phyloP scores from a whole-genome alignment of 2,329 filamentous ascomycete genomes.

The Microsporum canis region DNA sequence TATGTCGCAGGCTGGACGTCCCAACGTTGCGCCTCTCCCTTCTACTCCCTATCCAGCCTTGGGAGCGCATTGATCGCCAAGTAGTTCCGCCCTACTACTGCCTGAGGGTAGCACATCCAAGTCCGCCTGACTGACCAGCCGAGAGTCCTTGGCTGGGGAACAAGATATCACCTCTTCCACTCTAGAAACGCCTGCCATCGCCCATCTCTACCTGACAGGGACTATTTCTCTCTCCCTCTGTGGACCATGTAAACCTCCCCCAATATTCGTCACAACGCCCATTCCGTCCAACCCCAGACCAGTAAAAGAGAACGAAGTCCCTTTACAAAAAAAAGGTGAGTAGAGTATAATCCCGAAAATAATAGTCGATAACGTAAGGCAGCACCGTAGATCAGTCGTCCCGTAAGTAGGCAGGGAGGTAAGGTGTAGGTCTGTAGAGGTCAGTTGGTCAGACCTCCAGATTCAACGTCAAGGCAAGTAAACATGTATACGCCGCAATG shows the following conservation, averaged over 20 bases:
- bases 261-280: background rate
- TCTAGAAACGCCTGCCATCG: background rate
- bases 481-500: conserved; percentile 49
- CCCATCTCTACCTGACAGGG: background rate
- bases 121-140: background rate
- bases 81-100: background rate
- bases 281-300: background rate
- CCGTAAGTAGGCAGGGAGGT: no score
- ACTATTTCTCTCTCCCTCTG: background rate
- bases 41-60: background rate
- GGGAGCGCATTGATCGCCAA: background rate
- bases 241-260: background rate
- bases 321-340: background rate
- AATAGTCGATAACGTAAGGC: background rate
- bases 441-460: conserved; percentile 13
- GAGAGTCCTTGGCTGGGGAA: background rate
- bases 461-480: conserved; percentile 49
- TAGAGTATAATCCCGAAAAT: background rate
- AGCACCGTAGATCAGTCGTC: background rate
- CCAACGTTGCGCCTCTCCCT: background rate
- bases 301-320: background rate
- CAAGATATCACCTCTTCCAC: background rate
- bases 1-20: no score
- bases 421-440: background rate
- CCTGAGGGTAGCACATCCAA: background rate